Conservation (phyloP, 2,329 filamentous ascomycete genomes). For the Cladosporium sp. region DNA sequence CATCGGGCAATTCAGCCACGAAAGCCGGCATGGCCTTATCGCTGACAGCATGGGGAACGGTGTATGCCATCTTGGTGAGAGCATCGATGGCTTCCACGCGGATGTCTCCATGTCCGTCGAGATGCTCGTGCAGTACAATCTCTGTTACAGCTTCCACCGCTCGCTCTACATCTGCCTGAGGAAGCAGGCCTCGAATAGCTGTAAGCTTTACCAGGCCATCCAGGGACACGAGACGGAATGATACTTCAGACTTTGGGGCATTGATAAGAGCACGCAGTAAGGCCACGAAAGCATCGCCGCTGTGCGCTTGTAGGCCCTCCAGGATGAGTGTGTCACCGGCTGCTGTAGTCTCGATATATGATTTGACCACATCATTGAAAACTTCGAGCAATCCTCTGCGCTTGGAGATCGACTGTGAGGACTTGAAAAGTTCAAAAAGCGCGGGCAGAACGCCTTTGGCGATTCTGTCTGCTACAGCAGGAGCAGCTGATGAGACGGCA, state of each 20-base stretch:
- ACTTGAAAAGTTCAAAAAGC: constrained; percentile 61
- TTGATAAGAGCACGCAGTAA: constrained; percentile 46
- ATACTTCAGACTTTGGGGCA: constrained; percentile 50
- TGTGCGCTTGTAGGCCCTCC: constrained; percentile 44
- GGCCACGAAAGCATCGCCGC: constrained; percentile 43
- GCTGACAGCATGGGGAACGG: constrained; percentile 62
- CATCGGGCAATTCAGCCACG: constrained; percentile 61
- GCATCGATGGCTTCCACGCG: constrained; percentile 59
- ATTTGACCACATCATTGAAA: constrained; percentile 57
- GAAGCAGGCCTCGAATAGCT: constrained; percentile 43
- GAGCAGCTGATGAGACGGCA: constrained; percentile 56
- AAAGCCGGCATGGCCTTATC: constrained; percentile 67
- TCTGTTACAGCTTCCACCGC: constrained; percentile 63
- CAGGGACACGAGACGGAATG: constrained; percentile 49
- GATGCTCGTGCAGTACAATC: constrained; percentile 60
- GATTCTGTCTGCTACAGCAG: constrained; percentile 56
- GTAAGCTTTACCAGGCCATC: constrained; percentile 47
- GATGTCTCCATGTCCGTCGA: constrained; percentile 56
- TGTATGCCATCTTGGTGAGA: constrained; percentile 61
- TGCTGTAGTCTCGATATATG: constrained; percentile 52
- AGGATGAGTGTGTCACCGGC: constrained; percentile 43
- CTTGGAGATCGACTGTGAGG: constrained; percentile 62
- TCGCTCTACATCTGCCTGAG: constrained; percentile 44
- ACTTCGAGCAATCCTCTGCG: constrained; percentile 63
- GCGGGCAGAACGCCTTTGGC: constrained; percentile 58